These are phyloP conservation scores for Arthrobotrys sinensis DNA, from an alignment of 2,329 filamentous ascomycete species.

Conservation along the genomic window DNA sequence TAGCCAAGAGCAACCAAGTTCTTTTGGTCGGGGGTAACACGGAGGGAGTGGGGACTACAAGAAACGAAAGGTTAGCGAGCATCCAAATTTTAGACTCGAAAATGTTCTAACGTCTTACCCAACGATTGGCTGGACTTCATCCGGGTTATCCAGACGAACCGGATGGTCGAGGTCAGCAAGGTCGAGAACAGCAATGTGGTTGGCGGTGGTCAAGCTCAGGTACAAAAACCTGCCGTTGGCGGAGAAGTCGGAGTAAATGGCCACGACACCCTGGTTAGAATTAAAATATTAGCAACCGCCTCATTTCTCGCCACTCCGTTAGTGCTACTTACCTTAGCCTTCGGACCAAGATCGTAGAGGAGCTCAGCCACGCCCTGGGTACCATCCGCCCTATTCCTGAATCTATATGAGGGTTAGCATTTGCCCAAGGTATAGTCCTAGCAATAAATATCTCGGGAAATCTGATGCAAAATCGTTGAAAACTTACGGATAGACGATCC, in stretches of 20 bases:
- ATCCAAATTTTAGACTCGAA: too few relatives aligned
- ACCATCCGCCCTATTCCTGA: constrained; percentile 67
- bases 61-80: background rate
- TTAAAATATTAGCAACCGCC: background rate
- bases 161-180: constrained; percentile 75
- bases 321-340: constrained; percentile 69
- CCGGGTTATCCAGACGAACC: constrained; percentile 75
- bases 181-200: constrained; percentile 76
- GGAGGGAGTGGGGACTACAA: constrained; percentile 74
- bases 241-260: constrained; percentile 71
- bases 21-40: constrained; percentile 77
- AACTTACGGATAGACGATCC: constrained; percentile 77
- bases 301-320: background rate
- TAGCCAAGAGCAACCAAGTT: constrained; percentile 77
- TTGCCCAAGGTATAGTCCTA: background rate
- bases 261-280: constrained; percentile 24
- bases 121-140: constrained; percentile 74
- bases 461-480: constrained; percentile 66
- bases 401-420: constrained; percentile 4
- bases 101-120: constrained; percentile 62
- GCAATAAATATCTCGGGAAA: too few relatives aligned
- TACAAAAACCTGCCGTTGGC: constrained; percentile 74
- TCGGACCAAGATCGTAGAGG: constrained; percentile 74
- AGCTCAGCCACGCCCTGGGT: constrained; percentile 74
- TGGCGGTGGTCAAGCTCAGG: constrained; percentile 75